These are phyloP conservation scores for Epithele typhae DNA, from an alignment of 768 basidiomycete genomes.

Conservation along the genomic window DNA sequence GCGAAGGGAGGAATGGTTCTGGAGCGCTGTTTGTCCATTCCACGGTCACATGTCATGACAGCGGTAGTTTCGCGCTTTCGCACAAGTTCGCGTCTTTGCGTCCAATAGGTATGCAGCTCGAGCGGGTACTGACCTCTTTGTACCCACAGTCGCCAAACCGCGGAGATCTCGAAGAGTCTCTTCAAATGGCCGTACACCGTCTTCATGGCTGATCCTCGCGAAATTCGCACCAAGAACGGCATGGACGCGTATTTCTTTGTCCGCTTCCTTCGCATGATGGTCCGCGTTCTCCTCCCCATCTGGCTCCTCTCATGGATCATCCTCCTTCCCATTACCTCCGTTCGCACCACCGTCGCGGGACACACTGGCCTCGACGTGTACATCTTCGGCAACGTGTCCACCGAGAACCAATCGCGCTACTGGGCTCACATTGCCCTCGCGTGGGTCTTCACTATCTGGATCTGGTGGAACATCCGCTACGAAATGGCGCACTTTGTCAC, in stretches of 20 bases:
- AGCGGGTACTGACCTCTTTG: too few relatives aligned
- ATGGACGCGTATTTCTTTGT: slow-evolving; percentile 93
- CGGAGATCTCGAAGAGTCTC: slow-evolving; percentile 43
- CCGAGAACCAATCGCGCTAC: slow-evolving; percentile 50
- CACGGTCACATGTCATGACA: too few relatives aligned
- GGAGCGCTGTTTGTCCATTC: too few relatives aligned
- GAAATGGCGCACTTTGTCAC: slow-evolving; percentile 82
- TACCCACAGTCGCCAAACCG: slow-evolving; percentile 43
- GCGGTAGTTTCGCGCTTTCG: too few relatives aligned
- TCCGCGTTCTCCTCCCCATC: slow-evolving; percentile 79
- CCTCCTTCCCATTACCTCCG: slow-evolving; percentile 71
- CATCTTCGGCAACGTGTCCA: slow-evolving; percentile 75
- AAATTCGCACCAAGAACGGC: slow-evolving; percentile 67
- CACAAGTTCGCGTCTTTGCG: too few relatives aligned
- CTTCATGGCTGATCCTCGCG: slow-evolving; percentile 55
- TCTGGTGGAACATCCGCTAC: slow-evolving; percentile 71
- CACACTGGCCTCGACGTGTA: slow-evolving; percentile 63
- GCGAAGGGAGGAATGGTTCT: too few relatives aligned
- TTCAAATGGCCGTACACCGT: slow-evolving; percentile 68
- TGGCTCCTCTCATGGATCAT: slow-evolving; percentile 89
- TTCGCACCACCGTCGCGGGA: slow-evolving; percentile 41
- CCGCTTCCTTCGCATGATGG: slow-evolving; percentile 83
- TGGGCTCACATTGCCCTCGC: slow-evolving; percentile 76
- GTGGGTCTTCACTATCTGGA: slow-evolving; percentile 81
- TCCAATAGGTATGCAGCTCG: too few relatives aligned